These are phyloP conservation scores for Nevesoporus exiguus DNA, from an alignment of 768 basidiomycete species.

Conservation along the genomic window DNA sequence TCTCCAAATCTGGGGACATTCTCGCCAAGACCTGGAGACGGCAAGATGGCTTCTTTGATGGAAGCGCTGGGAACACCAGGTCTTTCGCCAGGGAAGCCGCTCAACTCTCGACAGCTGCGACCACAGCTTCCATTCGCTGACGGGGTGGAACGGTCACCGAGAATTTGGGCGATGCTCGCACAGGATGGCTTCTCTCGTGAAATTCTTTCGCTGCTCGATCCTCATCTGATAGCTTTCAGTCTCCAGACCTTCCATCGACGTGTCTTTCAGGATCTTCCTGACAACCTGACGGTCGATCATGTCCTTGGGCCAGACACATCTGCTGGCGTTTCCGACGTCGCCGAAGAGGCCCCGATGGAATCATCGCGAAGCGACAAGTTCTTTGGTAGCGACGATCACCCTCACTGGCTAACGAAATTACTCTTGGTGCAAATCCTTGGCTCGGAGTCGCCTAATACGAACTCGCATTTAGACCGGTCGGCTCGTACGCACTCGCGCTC, in stretches of 20 bases:
- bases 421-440: slow-evolving; percentile 69
- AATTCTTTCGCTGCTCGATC: slow-evolving; percentile 61
- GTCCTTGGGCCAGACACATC: slow-evolving; percentile 35
- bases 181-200: slow-evolving; percentile 68
- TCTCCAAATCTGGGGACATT: slow-evolving; percentile 50
- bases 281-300: slow-evolving; percentile 48
- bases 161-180: slow-evolving; percentile 52
- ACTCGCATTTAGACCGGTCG: slow-evolving; percentile 34
- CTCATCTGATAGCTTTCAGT: slow-evolving; percentile 57
- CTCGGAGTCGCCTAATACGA: slow-evolving; percentile 45
- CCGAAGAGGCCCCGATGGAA: neutral
- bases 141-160: slow-evolving; percentile 24
- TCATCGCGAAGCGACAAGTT: slow-evolving; percentile 35
- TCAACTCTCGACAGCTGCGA: slow-evolving; percentile 23
- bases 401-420: slow-evolving; percentile 80
- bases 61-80: slow-evolving; percentile 38
- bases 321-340: slow-evolving; percentile 4
- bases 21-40: slow-evolving; percentile 51
- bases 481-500: slow-evolving; percentile 69
- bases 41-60: slow-evolving; percentile 42
- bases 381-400: slow-evolving; percentile 65
- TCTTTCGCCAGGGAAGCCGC: slow-evolving; percentile 24
- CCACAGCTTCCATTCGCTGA: slow-evolving; percentile 20
- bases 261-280: slow-evolving; percentile 48
- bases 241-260: slow-evolving; percentile 59